These are phyloP conservation scores for Trichoderma lentiforme DNA, from an alignment of 2,329 filamentous ascomycete genomes.

Conservation along the genomic window DNA sequence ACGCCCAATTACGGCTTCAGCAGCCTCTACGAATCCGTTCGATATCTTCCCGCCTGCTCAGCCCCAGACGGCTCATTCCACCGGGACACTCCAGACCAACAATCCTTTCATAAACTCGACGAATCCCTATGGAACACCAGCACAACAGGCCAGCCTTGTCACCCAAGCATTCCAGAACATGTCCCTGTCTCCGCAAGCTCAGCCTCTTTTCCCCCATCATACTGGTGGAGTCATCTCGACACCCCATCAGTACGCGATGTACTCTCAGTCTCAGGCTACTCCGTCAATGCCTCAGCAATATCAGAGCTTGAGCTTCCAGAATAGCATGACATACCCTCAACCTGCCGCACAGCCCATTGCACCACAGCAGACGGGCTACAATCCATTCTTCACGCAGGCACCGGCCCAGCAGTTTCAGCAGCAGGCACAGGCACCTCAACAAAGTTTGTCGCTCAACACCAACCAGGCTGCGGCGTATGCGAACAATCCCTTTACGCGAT, in stretches of 20 bases:
- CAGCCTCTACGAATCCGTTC: slow-evolving; percentile 64
- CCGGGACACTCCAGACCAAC: slow-evolving; percentile 56
- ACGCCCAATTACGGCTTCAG: slow-evolving; percentile 40
- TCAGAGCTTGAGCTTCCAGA: slow-evolving; percentile 39
- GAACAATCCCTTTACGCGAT: slow-evolving; percentile 50
- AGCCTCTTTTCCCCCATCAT: slow-evolving; percentile 70
- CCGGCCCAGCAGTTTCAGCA: slow-evolving; percentile 21
- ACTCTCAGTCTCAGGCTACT: slow-evolving; percentile 42
- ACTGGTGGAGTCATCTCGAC: slow-evolving; percentile 60
- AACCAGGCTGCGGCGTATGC: slow-evolving; percentile 32
- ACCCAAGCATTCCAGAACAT: slow-evolving; percentile 73
- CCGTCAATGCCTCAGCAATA: slow-evolving; percentile 42
- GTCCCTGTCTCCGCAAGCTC: slow-evolving; percentile 55
- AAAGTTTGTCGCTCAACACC: slow-evolving; percentile 41
- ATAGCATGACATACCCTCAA: slow-evolving; percentile 42
- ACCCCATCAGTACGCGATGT: slow-evolving; percentile 38
- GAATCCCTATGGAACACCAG: slow-evolving; percentile 66
- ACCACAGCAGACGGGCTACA: slow-evolving; percentile 43
- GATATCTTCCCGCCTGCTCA: slow-evolving; percentile 55
- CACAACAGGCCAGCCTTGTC: slow-evolving; percentile 42
- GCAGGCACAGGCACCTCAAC: slow-evolving; percentile 31
- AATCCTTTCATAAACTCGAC: slow-evolving; percentile 55
- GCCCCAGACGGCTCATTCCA: slow-evolving; percentile 63
- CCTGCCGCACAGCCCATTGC: slow-evolving; percentile 36
- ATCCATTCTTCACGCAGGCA: slow-evolving; percentile 49